Conservation (phyloP, 768 basidiomycete species). For the Suillus paluster region DNA sequence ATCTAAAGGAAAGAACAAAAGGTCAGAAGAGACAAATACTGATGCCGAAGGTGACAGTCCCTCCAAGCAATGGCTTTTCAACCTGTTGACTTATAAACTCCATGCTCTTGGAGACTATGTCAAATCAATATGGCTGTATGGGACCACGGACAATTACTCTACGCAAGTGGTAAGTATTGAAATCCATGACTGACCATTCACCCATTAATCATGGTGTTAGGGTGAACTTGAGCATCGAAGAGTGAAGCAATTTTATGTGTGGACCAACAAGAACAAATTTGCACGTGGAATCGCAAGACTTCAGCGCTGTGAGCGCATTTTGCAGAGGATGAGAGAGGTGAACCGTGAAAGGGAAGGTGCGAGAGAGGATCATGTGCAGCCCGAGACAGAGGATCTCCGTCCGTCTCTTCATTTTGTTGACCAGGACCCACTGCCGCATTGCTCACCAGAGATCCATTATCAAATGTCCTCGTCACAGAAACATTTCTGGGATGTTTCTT, state of each 20-base stretch:
- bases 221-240: slow-evolving; percentile 43
- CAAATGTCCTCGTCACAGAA: too few species aligned
- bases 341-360: too few species aligned
- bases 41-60: too few species aligned
- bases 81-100: slow-evolving; percentile 34
- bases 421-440: too few species aligned
- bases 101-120: slow-evolving; percentile 41
- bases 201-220: slow-evolving; percentile 20
- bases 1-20: background rate
- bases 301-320: too few species aligned
- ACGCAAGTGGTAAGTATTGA: slow-evolving; percentile 36
- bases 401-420: too few species aligned
- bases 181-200: background rate
- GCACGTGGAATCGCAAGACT: slow-evolving; percentile 19
- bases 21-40: background rate
- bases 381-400: too few species aligned
- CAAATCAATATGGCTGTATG: slow-evolving; percentile 25
- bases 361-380: too few species aligned
- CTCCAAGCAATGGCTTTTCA: slow-evolving; percentile 6
- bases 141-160: slow-evolving; percentile 43
- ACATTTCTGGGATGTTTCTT: too few species aligned
- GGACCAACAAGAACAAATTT: slow-evolving; percentile 40
- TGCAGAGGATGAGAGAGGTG: too few species aligned
- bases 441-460: too few species aligned
- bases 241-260: slow-evolving; percentile 42